Evolutionary conservation across 192 early-diverging fungal genomes (phyloP), one percentile per base, ranked within the genome.

Genomic region (Fimicolochytrium jonesii): DNA sequence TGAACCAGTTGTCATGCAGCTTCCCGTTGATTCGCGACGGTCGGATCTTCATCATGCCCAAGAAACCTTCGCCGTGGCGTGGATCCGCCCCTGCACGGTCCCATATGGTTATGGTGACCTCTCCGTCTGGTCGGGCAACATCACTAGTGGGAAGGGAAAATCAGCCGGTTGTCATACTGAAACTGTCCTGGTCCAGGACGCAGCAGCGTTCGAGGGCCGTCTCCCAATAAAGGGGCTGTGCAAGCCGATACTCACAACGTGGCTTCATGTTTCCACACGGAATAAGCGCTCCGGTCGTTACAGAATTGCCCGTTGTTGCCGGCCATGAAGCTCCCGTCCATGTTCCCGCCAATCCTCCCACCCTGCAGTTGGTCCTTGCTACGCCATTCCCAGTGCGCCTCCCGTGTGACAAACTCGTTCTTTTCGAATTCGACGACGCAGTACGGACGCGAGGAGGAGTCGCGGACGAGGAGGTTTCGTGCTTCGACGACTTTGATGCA

Each of bases 401-500:
- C 79, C 31, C 65, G 44, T 1, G 79, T 80, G 15, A 81, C 78
- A 25, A 81, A 74, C 64, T 81, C 76, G 53, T 74, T 80, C 66
- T 77, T 80, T 31, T 81, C 79, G 52, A 81, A 81, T 45, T 81
- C 79, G 31, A 81, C 79, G 29, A 81, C 79, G 56, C 77, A 80
- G 51, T 81, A 81, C 10, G 77, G 79, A 32, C 66, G 61, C 15
- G 62, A 26, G 15, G n/a, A 22, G 57, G 9, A 25, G 49, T 51
- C n/a, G 47, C n/a, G 20, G 42, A 71, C 48, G 23, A 68, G 59
- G n/a, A 80, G 61, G 58, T 80, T 76, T 23, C 74, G 49, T 9
- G 77, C 77, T 56, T 80, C 78, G 36, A 80, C 63, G n/a, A 80
- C 68, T 43, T 78, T 80, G 45, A 80, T 59, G 53, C 61, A 69